Percentiles rank a stretch among this genome's conserved stretches.
Conservation (phyloP, 2,329 filamentous ascomycete genomes). For the Camillea tinctor region DNA sequence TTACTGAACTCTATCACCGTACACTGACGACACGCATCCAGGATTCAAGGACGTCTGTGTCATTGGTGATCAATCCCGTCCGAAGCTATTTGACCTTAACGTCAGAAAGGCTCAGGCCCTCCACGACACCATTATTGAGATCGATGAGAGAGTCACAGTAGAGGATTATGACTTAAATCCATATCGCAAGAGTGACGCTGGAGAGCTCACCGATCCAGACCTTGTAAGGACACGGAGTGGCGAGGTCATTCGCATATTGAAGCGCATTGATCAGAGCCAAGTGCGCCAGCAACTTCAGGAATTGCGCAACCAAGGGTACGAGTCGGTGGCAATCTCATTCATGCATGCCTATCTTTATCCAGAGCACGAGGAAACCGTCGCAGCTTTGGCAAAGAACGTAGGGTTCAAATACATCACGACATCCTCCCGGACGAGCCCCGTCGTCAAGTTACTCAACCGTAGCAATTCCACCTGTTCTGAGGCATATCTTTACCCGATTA, state of each 20-base stretch:
- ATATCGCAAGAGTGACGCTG: neutral
- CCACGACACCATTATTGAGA: constrained; percentile 19
- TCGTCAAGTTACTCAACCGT: constrained; percentile 24
- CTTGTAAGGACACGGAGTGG: constrained; percentile 9
- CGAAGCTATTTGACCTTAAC: constrained; percentile 22
- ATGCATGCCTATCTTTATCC: constrained; percentile 70
- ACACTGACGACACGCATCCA: neutral
- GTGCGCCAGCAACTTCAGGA: constrained; percentile 8
- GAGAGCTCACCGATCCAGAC: neutral
- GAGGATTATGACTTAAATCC: constrained; percentile 19
- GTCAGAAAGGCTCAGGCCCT: constrained; percentile 20
- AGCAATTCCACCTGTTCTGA: constrained; percentile 21
- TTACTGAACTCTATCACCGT: neutral
- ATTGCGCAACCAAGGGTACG: constrained; percentile 11
- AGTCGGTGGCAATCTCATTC: constrained; percentile 14
- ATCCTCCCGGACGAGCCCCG: constrained; percentile 20
- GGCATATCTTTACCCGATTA: constrained; percentile 21
- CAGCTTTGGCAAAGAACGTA: constrained; percentile 50
- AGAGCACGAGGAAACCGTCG: constrained; percentile 61
- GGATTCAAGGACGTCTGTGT: constrained; percentile 3
- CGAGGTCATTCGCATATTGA: constrained; percentile 19
- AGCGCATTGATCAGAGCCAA: constrained; percentile 14
- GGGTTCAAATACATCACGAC: constrained; percentile 21
- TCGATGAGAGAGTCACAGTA: constrained; percentile 22
- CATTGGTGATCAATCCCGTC: constrained; percentile 24